phyloP scores from a whole-genome alignment of 2,329 filamentous ascomycete genomes.

The Fusarium sp. region DNA sequence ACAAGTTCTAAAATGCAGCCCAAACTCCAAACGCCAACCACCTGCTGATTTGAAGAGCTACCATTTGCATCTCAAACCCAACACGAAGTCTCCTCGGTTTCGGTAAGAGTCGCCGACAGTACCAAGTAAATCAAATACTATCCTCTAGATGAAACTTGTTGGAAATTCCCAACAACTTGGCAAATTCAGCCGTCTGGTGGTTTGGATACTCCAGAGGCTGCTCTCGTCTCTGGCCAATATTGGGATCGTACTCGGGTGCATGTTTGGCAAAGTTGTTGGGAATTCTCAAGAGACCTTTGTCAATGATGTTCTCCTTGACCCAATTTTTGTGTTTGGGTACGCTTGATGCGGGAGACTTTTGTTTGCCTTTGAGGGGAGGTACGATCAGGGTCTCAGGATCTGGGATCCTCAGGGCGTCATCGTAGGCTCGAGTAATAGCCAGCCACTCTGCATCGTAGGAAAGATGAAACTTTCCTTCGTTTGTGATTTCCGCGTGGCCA shows the following conservation, averaged over 20 bases:
- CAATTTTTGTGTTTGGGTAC: slow-evolving; percentile 63
- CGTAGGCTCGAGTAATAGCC: slow-evolving; percentile 86
- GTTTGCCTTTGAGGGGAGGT: slow-evolving; percentile 72
- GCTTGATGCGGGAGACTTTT: slow-evolving; percentile 8
- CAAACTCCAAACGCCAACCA: not conserved
- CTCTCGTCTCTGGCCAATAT: slow-evolving; percentile 66
- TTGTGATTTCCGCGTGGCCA: slow-evolving; percentile 46
- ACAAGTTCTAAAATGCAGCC: not conserved
- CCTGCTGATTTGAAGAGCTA: not conserved
- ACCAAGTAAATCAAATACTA: not conserved
- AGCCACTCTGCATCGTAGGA: slow-evolving; percentile 95
- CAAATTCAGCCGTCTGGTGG: slow-evolving; percentile 84
- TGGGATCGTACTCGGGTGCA: slow-evolving; percentile 75
- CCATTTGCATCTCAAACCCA: not conserved
- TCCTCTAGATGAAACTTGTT: slow-evolving; percentile 1
- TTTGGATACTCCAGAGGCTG: slow-evolving; percentile 85
- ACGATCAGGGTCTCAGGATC: slow-evolving; percentile 72
- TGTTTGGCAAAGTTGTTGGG: slow-evolving; percentile 83
- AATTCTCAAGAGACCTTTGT: slow-evolving; percentile 70
- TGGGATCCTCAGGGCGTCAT: slow-evolving; percentile 71
- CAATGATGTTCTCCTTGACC: slow-evolving; percentile 81
- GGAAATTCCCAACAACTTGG: slow-evolving; percentile 68
- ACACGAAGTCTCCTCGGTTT: not conserved
- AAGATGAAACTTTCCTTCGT: slow-evolving; percentile 38
- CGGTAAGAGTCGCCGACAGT: not conserved